Evolutionary conservation across 2,329 filamentous ascomycete genomes (phyloP), one percentile per base, ranked within the genome.

Genomic region (Ophiocordyceps sinensis): DNA sequence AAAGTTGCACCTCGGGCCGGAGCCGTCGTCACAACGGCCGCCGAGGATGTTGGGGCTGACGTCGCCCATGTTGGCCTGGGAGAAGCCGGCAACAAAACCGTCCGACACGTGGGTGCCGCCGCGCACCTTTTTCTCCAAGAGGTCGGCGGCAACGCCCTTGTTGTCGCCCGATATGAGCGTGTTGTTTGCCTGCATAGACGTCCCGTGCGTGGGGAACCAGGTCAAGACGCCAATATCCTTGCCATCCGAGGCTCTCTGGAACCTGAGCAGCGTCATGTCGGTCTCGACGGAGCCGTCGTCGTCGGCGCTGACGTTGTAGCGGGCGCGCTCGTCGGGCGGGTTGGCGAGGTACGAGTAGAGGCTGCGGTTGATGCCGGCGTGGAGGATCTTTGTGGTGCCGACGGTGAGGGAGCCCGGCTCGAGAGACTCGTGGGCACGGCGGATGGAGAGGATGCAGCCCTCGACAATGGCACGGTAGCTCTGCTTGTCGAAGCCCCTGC

Each of bases 131-230:
- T 84, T 75, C 58, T 95, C 88, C 47, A 94, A 83, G 6, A 94
- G 67, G 50, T 81, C 77, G 4, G 86, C 85, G 0, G 88, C 87
- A 5, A 94, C 82, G 5, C 88, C 88, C 63, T 95, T 94, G 67
- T 95, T 95, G 58, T 95, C 88, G 26, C 85, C 88, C 3, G 84
- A 80, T 38, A 93, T 77, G 7, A 94, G 69, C 0, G 86, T 94
- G 61, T 94, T 94, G 63, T 94, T 94, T 39, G 83, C 82, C 40
- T 86, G 76, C 68, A 94, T 79, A 2, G 85, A 93, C 0, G 88
- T 95, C 31, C 86, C 86, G 58, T 95, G 88, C 0, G 88, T 85
- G 2, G 88, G 77, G 56, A 89, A 94, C 83, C 87, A 95, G 13
- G 85, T 89, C 46, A 95, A 60, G 4, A 91, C 66, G n/a, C 85